Base-by-base conservation (phyloP, 768 basidiomycete species). In the Naganishia randhawae region DNA sequence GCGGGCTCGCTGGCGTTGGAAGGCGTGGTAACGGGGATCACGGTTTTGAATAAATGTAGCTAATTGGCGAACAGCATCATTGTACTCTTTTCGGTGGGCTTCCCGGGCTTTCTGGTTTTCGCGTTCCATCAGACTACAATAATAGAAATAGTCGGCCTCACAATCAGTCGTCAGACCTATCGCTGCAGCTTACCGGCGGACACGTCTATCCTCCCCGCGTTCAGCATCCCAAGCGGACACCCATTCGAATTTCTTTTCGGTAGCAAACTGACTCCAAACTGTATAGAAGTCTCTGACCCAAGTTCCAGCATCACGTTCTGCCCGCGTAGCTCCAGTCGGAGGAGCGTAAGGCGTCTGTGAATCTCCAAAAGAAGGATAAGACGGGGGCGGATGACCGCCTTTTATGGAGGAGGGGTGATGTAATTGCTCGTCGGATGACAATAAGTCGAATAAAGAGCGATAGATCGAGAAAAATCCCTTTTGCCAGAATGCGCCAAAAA, bases 21-120 rank as follows among this genome's bases (percentile, higher is more conserved):
- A 71, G 0, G 73, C 71, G 50, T 80, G 75, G 82, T 91, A 89
- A 14, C 96, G 85, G 11, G 92, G 91, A 77, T 98, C 95, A 63
- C 92, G 87, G 80, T 92, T 94, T 53, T 80, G 78, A 13, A 80
- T 64, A 65, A 79, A 80, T 1, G 69, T n/a, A n/a, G 74, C 76
- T 13, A 78, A 61, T 72, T 78, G 74, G 73, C 78, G 52, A 32
- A 99, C 84, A 5, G 88, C 88, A 45, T 97, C 94, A 74, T 92
- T 97, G 80, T 95, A 98, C 69, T 98, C 94, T 75, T 86, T 85
- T 42, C 89, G 85, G 7, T 89, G 89, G 42, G 92, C 89, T 32
- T 96, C 92, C 16, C 93, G 85, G 2, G 87, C 86, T 76, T 93
- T 93, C 80, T 90, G 91, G 80, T 99, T 98, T 72, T 97, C 96